Evolutionary conservation across 1,284 basidiomycete species (phyloP).

Genomic region (Moniliella sp.): DNA sequence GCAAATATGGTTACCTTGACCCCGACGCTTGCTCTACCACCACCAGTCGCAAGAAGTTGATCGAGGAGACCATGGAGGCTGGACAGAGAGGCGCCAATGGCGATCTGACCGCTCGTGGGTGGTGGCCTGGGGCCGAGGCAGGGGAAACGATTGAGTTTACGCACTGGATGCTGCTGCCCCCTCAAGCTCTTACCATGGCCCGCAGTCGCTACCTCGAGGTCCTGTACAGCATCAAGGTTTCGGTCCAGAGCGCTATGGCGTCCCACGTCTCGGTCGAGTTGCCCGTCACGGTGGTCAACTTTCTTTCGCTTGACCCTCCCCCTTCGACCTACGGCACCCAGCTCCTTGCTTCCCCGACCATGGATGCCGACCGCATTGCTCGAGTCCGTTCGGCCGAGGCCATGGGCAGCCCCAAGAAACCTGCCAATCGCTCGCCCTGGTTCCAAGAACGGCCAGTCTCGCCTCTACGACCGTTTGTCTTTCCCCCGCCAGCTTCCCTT

Average conservation of each 20-base stretch:
- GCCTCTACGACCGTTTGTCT: neutral
- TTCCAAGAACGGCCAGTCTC: neutral
- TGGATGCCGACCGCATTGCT: conserved; percentile 13
- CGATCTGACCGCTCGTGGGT: conserved; percentile 17
- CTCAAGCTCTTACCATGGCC: conserved; percentile 52
- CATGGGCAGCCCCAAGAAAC: conserved; percentile 11
- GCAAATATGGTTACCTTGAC: conserved; percentile 8
- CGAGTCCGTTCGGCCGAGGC: conserved; percentile 20
- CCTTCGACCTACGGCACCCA: conserved; percentile 31
- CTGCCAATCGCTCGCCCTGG: neutral
- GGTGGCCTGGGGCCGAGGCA: conserved; percentile 27
- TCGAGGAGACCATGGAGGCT: conserved; percentile 20
- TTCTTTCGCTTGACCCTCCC: conserved; percentile 58
- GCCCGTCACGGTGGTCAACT: conserved; percentile 54
- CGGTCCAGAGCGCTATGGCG: conserved; percentile 47
- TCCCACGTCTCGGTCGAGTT: conserved; percentile 48
- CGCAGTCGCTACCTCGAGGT: conserved; percentile 59
- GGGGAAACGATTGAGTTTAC: conserved; percentile 16
- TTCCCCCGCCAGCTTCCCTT: no score
- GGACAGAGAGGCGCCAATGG: conserved; percentile 22
- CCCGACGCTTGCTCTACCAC: conserved; percentile 21
- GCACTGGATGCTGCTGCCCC: conserved; percentile 34
- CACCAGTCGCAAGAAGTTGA: conserved; percentile 22
- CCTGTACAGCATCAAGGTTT: conserved; percentile 52
- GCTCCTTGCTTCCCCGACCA: neutral